phyloP scores from a whole-genome alignment of 2,329 filamentous ascomycete species.

The Colletotrichum plurivorum region DNA sequence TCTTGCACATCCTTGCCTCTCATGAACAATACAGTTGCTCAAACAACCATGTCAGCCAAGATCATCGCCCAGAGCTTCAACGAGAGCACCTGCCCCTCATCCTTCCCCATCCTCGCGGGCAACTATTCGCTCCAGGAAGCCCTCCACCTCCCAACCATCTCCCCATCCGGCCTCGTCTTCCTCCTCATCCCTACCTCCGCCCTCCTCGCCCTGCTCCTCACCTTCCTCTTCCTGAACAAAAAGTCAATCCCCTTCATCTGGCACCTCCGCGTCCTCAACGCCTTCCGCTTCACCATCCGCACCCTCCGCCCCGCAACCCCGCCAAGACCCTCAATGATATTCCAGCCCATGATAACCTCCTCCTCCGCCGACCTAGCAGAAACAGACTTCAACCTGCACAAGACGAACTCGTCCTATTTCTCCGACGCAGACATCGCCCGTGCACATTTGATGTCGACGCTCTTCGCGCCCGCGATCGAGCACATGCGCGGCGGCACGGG shows the following conservation, averaged over 20 bases:
- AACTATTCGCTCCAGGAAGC: background rate
- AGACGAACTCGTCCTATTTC: conserved; percentile 80
- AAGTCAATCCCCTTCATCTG: conserved; percentile 7
- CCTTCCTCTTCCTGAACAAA: conserved; percentile 5
- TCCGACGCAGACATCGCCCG: conserved; percentile 78
- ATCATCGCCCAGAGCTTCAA: background rate
- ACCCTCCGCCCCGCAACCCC: background rate
- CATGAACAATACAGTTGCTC: background rate
- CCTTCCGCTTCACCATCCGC: conserved; percentile 21
- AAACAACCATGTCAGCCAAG: background rate
- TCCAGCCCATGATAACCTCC: conserved; percentile 73
- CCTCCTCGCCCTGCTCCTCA: background rate
- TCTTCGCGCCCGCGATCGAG: conserved; percentile 53
- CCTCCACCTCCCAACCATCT: background rate
- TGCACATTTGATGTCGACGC: conserved; percentile 72
- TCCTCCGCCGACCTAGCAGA: conserved; percentile 74
- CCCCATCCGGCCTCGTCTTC: no score
- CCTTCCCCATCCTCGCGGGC: background rate
- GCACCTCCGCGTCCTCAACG: conserved; percentile 20
- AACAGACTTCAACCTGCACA: conserved; percentile 81
- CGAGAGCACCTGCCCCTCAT: background rate
- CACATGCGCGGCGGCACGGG: conserved; percentile 50
- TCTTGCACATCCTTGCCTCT: background rate
- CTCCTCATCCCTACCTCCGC: background rate
- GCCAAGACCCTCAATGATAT: conserved; percentile 54